phyloP scores from a whole-genome alignment of 1,284 basidiomycete species.

The Apiotrichum mycotoxinovorans region DNA sequence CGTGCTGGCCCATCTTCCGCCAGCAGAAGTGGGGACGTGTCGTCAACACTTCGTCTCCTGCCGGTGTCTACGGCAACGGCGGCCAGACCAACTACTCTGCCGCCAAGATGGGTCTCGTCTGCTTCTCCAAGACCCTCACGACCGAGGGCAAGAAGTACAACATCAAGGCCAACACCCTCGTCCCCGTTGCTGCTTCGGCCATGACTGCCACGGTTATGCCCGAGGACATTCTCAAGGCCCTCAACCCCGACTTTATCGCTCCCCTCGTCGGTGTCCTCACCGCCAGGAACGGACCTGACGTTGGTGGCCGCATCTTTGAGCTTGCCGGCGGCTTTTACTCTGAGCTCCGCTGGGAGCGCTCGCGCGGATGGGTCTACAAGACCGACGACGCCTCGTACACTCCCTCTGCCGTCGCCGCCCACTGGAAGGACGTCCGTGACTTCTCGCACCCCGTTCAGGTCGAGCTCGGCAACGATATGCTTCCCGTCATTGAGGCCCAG shows the following conservation, averaged over 20 bases:
- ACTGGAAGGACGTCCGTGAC: constrained; percentile 77
- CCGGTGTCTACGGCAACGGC: constrained; percentile 70
- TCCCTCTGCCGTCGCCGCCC: constrained; percentile 83
- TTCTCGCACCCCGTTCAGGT: constrained; percentile 73
- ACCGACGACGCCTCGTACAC: constrained; percentile 81
- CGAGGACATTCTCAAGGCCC: constrained; percentile 87
- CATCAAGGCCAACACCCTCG: constrained; percentile 83
- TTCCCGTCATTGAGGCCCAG: constrained; percentile 25
- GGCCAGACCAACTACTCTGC: constrained; percentile 82
- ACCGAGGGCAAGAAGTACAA: constrained; percentile 88
- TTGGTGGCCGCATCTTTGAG: constrained; percentile 86
- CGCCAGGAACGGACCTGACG: constrained; percentile 61
- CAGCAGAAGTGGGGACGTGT: constrained; percentile 91
- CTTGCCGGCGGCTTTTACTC: constrained; percentile 91
- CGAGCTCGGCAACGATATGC: constrained; percentile 66
- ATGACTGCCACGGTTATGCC: constrained; percentile 97
- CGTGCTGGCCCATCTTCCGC: constrained; percentile 93
- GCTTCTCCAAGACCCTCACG: constrained; percentile 88
- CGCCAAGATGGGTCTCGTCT: constrained; percentile 71
- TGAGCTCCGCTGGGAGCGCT: constrained; percentile 90
- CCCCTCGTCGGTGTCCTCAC: constrained; percentile 73
- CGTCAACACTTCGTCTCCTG: constrained; percentile 79
- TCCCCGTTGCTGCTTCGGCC: constrained; percentile 85
- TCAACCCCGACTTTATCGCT: constrained; percentile 91
- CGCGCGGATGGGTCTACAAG: constrained; percentile 80